phyloP scores from a whole-genome alignment of 2,329 filamentous ascomycete genomes.

The Calonectria ilicicola region DNA sequence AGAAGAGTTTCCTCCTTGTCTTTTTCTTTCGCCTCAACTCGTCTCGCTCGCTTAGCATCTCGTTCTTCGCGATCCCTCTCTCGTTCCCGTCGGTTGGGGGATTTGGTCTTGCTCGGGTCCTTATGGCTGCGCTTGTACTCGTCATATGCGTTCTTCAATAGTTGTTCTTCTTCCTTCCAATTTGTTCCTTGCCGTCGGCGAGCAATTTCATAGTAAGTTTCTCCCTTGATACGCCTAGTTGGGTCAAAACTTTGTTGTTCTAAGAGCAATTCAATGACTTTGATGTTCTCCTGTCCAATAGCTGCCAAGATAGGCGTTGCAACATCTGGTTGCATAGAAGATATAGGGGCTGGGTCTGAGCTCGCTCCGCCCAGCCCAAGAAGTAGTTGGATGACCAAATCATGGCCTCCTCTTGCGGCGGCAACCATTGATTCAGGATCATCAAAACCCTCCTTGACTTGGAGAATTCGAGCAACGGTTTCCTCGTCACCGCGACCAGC shows the following conservation, averaged over 20 bases:
- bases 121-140: constrained; percentile 68
- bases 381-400: constrained; percentile 84
- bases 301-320: constrained; percentile 95
- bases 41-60: constrained; percentile 57
- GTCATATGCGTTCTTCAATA: constrained; percentile 82
- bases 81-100: constrained; percentile 58
- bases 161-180: constrained; percentile 88
- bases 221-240: constrained; percentile 79
- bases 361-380: constrained; percentile 75
- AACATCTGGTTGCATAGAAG: constrained; percentile 73
- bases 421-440: constrained; percentile 92
- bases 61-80: constrained; percentile 55
- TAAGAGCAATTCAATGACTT: constrained; percentile 84
- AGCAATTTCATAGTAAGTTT: constrained; percentile 90
- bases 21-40: constrained; percentile 59
- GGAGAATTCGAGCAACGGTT: constrained; percentile 70
- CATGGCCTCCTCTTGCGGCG: constrained; percentile 91
- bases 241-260: constrained; percentile 86
- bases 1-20: constrained; percentile 59
- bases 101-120: constrained; percentile 61
- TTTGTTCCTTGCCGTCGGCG: constrained; percentile 84
- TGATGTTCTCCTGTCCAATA: constrained; percentile 88
- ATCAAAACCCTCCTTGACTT: constrained; percentile 70
- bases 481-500: constrained; percentile 72
- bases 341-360: constrained; percentile 76